phyloP scores from a whole-genome alignment of 129 eudicot genomes.

The Ambrosia artemisiifolia region DNA sequence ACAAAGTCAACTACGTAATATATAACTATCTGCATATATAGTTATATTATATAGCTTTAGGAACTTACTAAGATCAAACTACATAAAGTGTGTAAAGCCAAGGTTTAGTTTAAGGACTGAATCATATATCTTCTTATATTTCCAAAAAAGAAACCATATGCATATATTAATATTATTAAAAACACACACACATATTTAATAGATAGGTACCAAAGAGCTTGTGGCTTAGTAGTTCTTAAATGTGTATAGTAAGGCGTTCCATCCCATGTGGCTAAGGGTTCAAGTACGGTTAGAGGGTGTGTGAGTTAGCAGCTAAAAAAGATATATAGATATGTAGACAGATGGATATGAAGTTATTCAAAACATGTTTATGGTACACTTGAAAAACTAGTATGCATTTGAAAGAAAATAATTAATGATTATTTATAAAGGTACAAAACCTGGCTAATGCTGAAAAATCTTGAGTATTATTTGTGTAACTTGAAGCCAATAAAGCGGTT shows the following conservation, averaged over 20 bases:
- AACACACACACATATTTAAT: no score
- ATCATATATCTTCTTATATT: background rate
- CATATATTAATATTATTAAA: background rate
- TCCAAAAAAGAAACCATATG: background rate
- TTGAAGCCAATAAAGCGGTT: constrained; percentile 37
- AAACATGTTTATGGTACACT: background rate
- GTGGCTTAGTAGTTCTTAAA: no score
- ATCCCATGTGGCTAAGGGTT: no score
- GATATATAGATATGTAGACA: no score
- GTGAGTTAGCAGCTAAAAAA: no score
- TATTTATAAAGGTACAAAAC: constrained; percentile 23
- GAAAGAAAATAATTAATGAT: background rate
- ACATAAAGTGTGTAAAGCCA: background rate
- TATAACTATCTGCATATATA: background rate
- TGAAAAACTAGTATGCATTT: background rate
- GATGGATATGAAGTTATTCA: background rate
- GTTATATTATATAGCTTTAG: background rate
- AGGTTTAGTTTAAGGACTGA: background rate
- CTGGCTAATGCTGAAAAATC: constrained; percentile 37
- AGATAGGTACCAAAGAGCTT: no score
- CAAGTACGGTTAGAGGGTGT: no score
- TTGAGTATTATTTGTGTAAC: constrained; percentile 16
- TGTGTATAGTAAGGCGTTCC: no score
- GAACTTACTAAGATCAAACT: background rate
- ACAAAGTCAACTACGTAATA: background rate